phyloP scores from a whole-genome alignment of 192 early-diverging fungal species.

The Coemansia sp. region DNA sequence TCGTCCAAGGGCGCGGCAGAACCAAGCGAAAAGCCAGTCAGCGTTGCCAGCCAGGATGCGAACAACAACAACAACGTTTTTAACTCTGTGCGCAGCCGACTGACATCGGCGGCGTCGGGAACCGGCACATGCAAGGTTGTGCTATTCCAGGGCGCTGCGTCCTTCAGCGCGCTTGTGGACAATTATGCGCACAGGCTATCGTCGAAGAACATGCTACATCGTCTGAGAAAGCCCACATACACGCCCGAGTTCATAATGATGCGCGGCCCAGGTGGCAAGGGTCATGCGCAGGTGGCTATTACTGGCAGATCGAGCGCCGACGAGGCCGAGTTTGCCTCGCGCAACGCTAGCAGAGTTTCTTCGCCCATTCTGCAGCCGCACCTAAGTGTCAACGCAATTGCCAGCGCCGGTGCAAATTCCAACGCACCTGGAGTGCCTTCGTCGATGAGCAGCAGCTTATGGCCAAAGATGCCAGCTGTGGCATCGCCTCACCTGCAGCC shows the following conservation, averaged over 20 bases:
- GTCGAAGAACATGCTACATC: slow-evolving; percentile 63
- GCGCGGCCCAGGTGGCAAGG: slow-evolving; percentile 87
- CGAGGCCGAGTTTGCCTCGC: slow-evolving; percentile 37
- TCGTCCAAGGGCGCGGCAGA: slow-evolving; percentile 14
- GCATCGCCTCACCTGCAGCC: slow-evolving; percentile 50
- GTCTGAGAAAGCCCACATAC: slow-evolving; percentile 62
- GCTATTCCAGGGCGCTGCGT: slow-evolving; percentile 91
- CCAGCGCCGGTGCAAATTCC: not conserved
- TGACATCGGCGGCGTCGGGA: slow-evolving; percentile 54
- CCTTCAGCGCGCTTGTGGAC: slow-evolving; percentile 77
- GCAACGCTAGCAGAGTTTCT: slow-evolving; percentile 36
- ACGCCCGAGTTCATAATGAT: slow-evolving; percentile 93
- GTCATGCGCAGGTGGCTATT: slow-evolving; percentile 77
- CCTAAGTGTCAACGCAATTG: not conserved
- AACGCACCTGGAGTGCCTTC: slow-evolving; percentile 21
- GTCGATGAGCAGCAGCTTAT: slow-evolving; percentile 17
- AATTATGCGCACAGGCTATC: slow-evolving; percentile 75
- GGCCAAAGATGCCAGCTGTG: slow-evolving; percentile 46
- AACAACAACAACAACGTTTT: slow-evolving; percentile 15
- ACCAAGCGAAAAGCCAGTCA: slow-evolving; percentile 40
- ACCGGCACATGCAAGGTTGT: slow-evolving; percentile 63
- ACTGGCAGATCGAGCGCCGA: slow-evolving; percentile 43
- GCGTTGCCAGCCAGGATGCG: slow-evolving; percentile 45
- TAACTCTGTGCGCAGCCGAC: slow-evolving; percentile 53
- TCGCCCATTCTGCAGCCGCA: slow-evolving; percentile 53